Conservation (phyloP, 768 basidiomycete genomes). For the Lentinula raphanica region DNA sequence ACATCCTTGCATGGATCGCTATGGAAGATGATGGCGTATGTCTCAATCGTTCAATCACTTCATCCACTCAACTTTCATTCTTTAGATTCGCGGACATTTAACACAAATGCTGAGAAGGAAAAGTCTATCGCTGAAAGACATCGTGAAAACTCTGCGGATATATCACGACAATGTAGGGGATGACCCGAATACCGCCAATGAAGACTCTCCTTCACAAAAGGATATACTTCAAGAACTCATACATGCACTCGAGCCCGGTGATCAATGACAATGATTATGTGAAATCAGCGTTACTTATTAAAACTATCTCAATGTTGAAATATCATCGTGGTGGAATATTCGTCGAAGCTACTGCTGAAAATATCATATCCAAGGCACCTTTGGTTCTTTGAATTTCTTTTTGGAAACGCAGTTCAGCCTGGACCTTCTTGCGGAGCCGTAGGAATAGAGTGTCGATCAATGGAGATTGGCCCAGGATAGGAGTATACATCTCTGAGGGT, state of each 20-base stretch:
- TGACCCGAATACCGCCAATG: conserved; percentile 24
- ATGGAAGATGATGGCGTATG: conserved; percentile 99
- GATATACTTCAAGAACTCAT: conserved; percentile 69
- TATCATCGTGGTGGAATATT: not conserved
- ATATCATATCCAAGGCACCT: conserved; percentile 89
- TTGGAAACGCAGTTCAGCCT: conserved; percentile 83
- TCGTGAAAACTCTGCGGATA: conserved; percentile 65
- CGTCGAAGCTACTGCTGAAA: conserved; percentile 43
- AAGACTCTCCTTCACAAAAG: conserved; percentile 49
- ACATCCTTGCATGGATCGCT: conserved; percentile 88
- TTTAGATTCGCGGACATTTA: conserved; percentile 73
- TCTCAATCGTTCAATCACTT: conserved; percentile 7
- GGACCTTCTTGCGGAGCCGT: conserved; percentile 77
- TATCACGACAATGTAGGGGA: conserved; percentile 73
- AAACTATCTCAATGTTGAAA: not conserved
- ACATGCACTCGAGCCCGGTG: conserved; percentile 40
- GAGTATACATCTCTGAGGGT: conserved; percentile 80
- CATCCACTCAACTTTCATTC: not conserved
- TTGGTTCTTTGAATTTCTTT: conserved; percentile 74
- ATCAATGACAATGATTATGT: conserved; percentile 6
- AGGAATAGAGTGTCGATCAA: conserved; percentile 84
- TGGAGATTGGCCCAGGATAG: conserved; percentile 91
- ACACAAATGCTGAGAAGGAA: conserved; percentile 71
- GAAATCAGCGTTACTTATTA: not conserved
- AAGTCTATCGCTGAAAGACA: conserved; percentile 62